These are phyloP conservation scores for Parastagonospora nodorum DNA, from an alignment of 2,329 filamentous ascomycete genomes.

Conservation along the genomic window DNA sequence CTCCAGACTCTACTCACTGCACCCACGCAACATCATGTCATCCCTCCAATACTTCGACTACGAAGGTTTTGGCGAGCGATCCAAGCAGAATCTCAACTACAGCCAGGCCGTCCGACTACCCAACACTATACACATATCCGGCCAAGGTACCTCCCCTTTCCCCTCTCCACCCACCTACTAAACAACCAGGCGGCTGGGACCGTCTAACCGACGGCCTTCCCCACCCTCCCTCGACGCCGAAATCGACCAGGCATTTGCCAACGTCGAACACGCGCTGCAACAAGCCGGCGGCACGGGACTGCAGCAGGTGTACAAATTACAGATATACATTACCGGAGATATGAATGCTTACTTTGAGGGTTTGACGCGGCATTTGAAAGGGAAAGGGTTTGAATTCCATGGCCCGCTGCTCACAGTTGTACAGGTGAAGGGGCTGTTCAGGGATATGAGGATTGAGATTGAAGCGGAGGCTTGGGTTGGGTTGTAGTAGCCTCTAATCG, in stretches of 20 bases:
- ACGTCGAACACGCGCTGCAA: conserved; percentile 58
- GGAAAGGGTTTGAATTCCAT: conserved; percentile 25
- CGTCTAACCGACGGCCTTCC: conserved; percentile 26
- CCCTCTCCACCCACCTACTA: neutral
- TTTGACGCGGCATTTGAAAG: conserved; percentile 21
- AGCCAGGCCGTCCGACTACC: conserved; percentile 35
- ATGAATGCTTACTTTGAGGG: conserved; percentile 17
- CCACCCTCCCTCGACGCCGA: conserved; percentile 20
- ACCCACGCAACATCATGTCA: conserved; percentile 13
- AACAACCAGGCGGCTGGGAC: conserved; percentile 30
- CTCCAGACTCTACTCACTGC: neutral
- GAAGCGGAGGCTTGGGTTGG: conserved; percentile 26
- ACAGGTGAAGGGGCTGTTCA: conserved; percentile 25
- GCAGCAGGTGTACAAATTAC: conserved; percentile 51
- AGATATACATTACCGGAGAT: conserved; percentile 20
- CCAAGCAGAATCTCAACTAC: conserved; percentile 21
- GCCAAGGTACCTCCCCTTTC: conserved; percentile 23
- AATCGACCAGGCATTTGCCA: conserved; percentile 55
- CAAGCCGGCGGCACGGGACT: conserved; percentile 60
- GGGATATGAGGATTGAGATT: conserved; percentile 30
- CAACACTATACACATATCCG: conserved; percentile 30
- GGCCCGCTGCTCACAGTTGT: conserved; percentile 30
- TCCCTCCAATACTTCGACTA: conserved; percentile 32
- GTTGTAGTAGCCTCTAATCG: neutral
- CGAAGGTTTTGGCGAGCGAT: conserved; percentile 29